phyloP scores from a whole-genome alignment of 106 monocot species.

The Dioscorea dumetorum region DNA sequence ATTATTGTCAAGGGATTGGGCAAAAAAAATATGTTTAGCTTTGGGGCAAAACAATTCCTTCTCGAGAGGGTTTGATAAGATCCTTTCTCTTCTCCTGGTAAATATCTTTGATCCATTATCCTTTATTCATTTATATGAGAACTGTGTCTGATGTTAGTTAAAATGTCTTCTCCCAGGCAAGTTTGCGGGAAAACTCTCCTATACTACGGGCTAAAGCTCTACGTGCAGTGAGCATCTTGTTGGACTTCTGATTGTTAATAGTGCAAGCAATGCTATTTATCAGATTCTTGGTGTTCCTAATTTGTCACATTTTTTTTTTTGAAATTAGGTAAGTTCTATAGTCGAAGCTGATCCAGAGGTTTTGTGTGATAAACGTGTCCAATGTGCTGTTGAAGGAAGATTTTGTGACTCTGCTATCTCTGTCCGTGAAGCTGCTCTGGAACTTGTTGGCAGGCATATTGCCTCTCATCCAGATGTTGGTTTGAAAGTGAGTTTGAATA shows the following conservation, averaged over 20 bases:
- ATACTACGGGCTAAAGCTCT: conserved; percentile 86
- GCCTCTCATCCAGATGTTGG: conserved; percentile 99
- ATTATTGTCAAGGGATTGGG: conserved; percentile 62
- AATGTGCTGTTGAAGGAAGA: conserved; percentile 94
- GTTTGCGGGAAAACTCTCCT: conserved; percentile 94
- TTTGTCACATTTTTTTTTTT: background rate
- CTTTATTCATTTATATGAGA: conserved; percentile 2
- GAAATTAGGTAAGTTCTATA: conserved; percentile 76
- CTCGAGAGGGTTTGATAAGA: conserved; percentile 94
- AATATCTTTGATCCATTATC: conserved; percentile 7
- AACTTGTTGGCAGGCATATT: conserved; percentile 99
- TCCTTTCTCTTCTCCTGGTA: conserved; percentile 84
- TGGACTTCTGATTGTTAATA: background rate
- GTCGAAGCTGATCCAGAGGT: conserved; percentile 99
- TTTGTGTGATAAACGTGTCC: conserved; percentile 88
- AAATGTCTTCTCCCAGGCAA: conserved; percentile 50
- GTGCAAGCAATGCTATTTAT: background rate
- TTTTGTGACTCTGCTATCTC: conserved; percentile 99
- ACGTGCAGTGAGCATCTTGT: conserved; percentile 67
- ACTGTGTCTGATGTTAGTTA: background rate
- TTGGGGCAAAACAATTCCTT: conserved; percentile 90
- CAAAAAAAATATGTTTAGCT: conserved; percentile 73
- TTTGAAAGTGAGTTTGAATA: conserved; percentile 73
- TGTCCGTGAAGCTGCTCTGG: conserved; percentile 96
- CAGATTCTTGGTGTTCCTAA: background rate